Evolutionary conservation across 768 basidiomycete species (phyloP).

Genomic region (Boletus patriciae): DNA sequence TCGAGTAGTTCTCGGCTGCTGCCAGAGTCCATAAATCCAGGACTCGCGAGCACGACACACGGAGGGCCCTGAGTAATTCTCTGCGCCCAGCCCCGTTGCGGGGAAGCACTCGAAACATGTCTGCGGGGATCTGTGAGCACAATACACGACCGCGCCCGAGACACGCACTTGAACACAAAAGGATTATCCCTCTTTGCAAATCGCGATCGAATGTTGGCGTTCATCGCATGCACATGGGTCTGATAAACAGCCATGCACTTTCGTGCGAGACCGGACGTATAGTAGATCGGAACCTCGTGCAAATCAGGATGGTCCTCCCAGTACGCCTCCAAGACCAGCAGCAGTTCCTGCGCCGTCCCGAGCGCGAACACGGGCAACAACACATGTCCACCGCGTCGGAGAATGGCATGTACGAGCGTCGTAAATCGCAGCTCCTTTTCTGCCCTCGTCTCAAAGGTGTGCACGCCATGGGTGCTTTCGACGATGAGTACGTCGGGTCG

Average conservation of each 20-base stretch:
- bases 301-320: constrained; percentile 94
- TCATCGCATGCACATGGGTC: constrained; percentile 97
- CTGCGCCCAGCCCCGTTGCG: constrained; percentile 76
- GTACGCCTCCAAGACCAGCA: constrained; percentile 93
- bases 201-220: constrained; percentile 81
- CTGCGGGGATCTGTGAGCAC: constrained; percentile 35
- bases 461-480: constrained; percentile 95
- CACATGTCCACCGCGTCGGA: constrained; percentile 88
- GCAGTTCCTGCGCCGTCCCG: constrained; percentile 89
- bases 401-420: constrained; percentile 85
- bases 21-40: constrained; percentile 89
- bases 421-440: constrained; percentile 92
- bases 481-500: constrained; percentile 94
- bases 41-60: constrained; percentile 93
- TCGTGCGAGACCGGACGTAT: constrained; percentile 87
- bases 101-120: constrained; percentile 76
- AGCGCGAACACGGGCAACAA: constrained; percentile 94
- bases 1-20: constrained; percentile 91
- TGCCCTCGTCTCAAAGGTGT: constrained; percentile 79
- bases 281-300: constrained; percentile 90
- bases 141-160: background rate
- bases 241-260: constrained; percentile 99
- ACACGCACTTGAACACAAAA: constrained; percentile 91
- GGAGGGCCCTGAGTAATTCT: constrained; percentile 91
- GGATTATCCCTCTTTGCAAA: constrained; percentile 96